Base-by-base conservation (phyloP, 768 basidiomycete species). In the Amanita molliuscula region DNA sequence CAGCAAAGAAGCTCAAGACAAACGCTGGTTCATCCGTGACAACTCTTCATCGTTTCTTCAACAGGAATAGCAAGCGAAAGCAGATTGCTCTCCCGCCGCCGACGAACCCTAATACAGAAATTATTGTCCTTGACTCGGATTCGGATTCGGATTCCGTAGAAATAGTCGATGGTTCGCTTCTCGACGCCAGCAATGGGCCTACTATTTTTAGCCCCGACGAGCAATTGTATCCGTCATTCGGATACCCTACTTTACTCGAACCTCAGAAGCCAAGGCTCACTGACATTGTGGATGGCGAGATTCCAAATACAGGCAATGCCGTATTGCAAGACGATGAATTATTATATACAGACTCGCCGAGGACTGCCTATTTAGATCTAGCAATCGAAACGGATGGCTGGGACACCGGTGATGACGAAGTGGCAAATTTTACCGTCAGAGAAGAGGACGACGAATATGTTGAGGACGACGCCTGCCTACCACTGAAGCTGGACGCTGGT, bases 361-460 rank as follows among this genome's bases (percentile, higher is more conserved):
- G 21, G n/a, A 13, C 41, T 10, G 11, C 41, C 26, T 13, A 13
- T n/a, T 37, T n/a, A 26, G 62, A 65, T 47, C 56, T 65, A 25
- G 62, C 65, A 44, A 47, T 66, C 8, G 62, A 62, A 11, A 44
- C 59, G 44, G 63, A 64, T 49, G 34, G 60, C 21, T 89, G 88
- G 87, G 77, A 70, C 37, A 79, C 69, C 57, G 85, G 78, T 9
- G 88, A 90, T 56, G 89, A 91, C 55, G 89, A 71, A 54, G 55
- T 53, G 40, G 61, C 49, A 5, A 59, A 53, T 23, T 34, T 40
- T 18, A 38, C 46, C 16, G 48, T 50, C 20, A 52, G 61, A 13
- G 60, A 63, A n/a, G 55, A 64, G 15, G 61, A 62, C 18, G 63
- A 62, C 13, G 55, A 58, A 36, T 50, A 35, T 33, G 9, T 43